Conservation (phyloP, 2,329 filamentous ascomycete species). For the Stachybotrys elegans region DNA sequence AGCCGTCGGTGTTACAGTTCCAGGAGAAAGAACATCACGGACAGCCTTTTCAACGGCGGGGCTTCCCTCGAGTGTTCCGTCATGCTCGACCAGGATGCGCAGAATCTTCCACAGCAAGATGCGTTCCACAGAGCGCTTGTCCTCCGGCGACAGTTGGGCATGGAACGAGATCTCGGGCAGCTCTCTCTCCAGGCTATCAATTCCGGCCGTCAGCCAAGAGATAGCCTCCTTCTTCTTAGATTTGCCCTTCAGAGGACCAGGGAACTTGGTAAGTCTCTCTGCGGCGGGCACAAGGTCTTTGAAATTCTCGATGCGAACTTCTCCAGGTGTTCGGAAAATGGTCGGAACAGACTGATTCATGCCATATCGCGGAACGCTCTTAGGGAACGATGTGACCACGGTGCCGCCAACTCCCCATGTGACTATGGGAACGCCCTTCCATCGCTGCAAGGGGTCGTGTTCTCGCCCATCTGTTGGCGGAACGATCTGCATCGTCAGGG, state of each 20-base stretch:
- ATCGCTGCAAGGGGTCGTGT: slow-evolving; percentile 76
- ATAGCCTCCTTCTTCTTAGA: slow-evolving; percentile 92
- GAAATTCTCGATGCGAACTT: slow-evolving; percentile 70
- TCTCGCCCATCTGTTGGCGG: slow-evolving; percentile 61
- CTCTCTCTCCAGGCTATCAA: slow-evolving; percentile 65
- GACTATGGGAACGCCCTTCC: slow-evolving; percentile 85
- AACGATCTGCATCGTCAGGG: slow-evolving; percentile 52
- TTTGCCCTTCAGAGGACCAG: slow-evolving; percentile 83
- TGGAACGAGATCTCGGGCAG: slow-evolving; percentile 43
- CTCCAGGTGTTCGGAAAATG: slow-evolving; percentile 77
- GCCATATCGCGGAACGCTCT: slow-evolving; percentile 80
- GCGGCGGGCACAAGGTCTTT: slow-evolving; percentile 68
- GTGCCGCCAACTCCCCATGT: slow-evolving; percentile 83
- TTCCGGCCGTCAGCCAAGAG: slow-evolving; percentile 72
- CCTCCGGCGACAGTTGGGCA: slow-evolving; percentile 49
- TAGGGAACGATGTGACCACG: slow-evolving; percentile 80
- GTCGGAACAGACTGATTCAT: slow-evolving; percentile 68
- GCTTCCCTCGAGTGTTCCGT: slow-evolving; percentile 74
- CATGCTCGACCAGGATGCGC: slow-evolving; percentile 75
- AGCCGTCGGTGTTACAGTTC: slow-evolving; percentile 19
- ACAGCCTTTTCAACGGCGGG: slow-evolving; percentile 68
- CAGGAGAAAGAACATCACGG: slow-evolving; percentile 66
- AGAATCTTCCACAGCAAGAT: slow-evolving; percentile 84
- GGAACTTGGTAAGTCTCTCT: slow-evolving; percentile 75
- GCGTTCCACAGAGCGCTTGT: slow-evolving; percentile 74